A percentile compares a stretch with the other conserved stretches of the same genome.
phyloP scores from a whole-genome alignment of 495 filamentous ascomycete genomes.

The Penicillium longicatenatum region DNA sequence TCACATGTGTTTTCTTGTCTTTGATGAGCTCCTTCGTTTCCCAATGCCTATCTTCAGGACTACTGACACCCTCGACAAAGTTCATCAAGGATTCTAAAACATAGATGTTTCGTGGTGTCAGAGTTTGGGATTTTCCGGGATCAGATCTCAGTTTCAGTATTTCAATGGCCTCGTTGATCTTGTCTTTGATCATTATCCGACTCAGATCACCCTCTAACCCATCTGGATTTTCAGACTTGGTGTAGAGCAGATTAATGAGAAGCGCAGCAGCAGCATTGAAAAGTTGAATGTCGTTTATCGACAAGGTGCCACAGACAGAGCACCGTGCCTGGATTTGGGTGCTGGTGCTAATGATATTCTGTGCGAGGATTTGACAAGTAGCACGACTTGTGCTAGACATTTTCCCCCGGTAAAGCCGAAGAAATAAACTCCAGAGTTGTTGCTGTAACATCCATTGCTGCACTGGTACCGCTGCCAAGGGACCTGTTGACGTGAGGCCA shows the following conservation, averaged over 20 bases:
- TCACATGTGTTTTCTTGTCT: not conserved
- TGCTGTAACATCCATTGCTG: constrained; percentile 38
- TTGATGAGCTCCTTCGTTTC: not conserved
- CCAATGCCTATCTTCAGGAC: not conserved
- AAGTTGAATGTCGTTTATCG: constrained; percentile 19
- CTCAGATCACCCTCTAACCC: constrained; percentile 12
- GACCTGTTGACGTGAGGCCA: constrained; percentile 24
- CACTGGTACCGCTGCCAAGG: constrained; percentile 29
- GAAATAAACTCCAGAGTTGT: constrained; percentile 34
- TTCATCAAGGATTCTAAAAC: constrained; percentile 28
- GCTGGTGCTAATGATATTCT: constrained; percentile 29
- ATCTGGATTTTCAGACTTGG: constrained; percentile 5
- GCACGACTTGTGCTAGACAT: constrained; percentile 19
- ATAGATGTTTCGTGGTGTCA: constrained; percentile 13
- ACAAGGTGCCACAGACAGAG: constrained; percentile 28
- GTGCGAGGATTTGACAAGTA: constrained; percentile 28
- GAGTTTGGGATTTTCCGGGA: not conserved
- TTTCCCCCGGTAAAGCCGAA: constrained; percentile 28
- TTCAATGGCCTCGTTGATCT: constrained; percentile 28
- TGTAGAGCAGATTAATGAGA: constrained; percentile 21
- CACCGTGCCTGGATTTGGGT: constrained; percentile 28
- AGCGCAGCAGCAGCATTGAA: constrained; percentile 27
- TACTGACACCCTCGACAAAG: constrained; percentile 13
- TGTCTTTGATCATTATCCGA: constrained; percentile 29
- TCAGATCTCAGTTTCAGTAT: constrained; percentile 13